These are phyloP conservation scores for Ceratobasidium sp. DNA, from an alignment of 1,284 basidiomycete species.

Conservation along the genomic window DNA sequence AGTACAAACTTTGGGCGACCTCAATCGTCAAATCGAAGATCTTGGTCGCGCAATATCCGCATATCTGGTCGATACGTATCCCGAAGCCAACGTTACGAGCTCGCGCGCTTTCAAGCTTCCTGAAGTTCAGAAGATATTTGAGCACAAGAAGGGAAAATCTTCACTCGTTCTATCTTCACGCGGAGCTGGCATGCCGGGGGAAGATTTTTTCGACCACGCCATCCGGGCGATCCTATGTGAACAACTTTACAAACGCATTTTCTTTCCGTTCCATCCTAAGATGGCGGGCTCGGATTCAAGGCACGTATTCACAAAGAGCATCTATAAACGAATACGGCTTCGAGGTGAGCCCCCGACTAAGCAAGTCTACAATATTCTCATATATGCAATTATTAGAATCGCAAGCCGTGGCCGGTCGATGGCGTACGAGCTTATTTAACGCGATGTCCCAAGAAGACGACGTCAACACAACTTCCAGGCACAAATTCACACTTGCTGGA, in stretches of 20 bases:
- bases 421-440: slow-evolving; percentile 32
- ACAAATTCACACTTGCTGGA: not conserved
- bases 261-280: slow-evolving; percentile 26
- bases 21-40: slow-evolving; percentile 27
- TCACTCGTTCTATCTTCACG: slow-evolving; percentile 30
- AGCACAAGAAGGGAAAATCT: slow-evolving; percentile 13
- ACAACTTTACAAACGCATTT: slow-evolving; percentile 31
- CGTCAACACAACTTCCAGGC: not conserved
- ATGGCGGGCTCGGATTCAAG: not conserved
- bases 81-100: not conserved
- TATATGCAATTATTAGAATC: slow-evolving; percentile 5
- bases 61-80: slow-evolving; percentile 23
- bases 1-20: not conserved
- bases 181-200: slow-evolving; percentile 7
- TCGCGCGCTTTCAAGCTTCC: not conserved
- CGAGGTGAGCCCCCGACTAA: too few relatives aligned
- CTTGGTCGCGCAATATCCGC: slow-evolving; percentile 16
- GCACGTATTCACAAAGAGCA: not conserved
- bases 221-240: slow-evolving; percentile 17
- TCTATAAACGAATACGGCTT: not conserved
- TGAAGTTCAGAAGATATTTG: not conserved
- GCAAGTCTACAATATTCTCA: too few relatives aligned
- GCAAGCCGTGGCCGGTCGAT: slow-evolving; percentile 35
- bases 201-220: slow-evolving; percentile 34
- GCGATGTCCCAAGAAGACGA: not conserved